Conservation (phyloP, 495 filamentous ascomycete genomes). For the Neurospora sp. region DNA sequence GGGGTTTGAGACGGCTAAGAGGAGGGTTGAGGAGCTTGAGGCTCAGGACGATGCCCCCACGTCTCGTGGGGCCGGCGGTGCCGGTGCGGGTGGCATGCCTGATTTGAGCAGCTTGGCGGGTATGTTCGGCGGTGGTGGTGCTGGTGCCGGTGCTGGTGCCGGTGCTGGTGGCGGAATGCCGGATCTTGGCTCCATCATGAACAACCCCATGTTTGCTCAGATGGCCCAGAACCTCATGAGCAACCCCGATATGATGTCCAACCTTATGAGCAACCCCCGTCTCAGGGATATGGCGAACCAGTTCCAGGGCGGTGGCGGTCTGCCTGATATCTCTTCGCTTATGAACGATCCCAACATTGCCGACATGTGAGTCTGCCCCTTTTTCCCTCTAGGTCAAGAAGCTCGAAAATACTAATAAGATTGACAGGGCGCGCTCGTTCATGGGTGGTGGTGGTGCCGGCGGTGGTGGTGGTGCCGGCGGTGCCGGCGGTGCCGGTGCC, state of each 20-base stretch:
- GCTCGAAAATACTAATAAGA: not conserved
- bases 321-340: slow-evolving; percentile 72
- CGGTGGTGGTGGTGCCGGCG: slow-evolving; percentile 30
- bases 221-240: slow-evolving; percentile 97
- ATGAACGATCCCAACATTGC: slow-evolving; percentile 89
- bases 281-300: slow-evolving; percentile 70
- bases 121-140: slow-evolving; percentile 54
- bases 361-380: slow-evolving; percentile 64
- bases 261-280: slow-evolving; percentile 88
- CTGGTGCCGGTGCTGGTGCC: slow-evolving; percentile 44
- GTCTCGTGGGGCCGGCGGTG: slow-evolving; percentile 29
- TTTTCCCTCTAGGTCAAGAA: no score
- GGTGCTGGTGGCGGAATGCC: slow-evolving; percentile 64
- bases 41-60: slow-evolving; percentile 26
- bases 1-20: slow-evolving; percentile 84
- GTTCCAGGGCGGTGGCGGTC: slow-evolving; percentile 63
- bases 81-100: slow-evolving; percentile 29
- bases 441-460: slow-evolving; percentile 55
- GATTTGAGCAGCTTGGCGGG: slow-evolving; percentile 46
- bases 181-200: slow-evolving; percentile 78
- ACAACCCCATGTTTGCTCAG: slow-evolving; percentile 90
- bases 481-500: slow-evolving; percentile 25
- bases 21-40: slow-evolving; percentile 65
- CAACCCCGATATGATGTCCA: slow-evolving; percentile 82
- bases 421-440: slow-evolving; percentile 59